Conservation (phyloP, 768 basidiomycete species). For the Russula earlei region DNA sequence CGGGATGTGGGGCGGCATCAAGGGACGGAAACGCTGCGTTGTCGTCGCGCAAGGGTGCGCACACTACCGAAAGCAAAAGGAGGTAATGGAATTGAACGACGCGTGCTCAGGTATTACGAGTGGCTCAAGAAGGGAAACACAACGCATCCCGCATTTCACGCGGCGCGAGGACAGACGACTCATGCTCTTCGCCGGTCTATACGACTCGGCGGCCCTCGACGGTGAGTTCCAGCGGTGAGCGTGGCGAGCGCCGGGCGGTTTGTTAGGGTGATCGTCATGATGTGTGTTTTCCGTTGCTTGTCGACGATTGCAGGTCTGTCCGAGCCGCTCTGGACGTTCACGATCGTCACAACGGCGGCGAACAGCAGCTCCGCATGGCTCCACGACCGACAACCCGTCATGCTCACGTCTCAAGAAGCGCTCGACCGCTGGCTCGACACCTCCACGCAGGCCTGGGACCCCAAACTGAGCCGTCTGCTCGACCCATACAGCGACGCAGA, state of each 20-base stretch:
- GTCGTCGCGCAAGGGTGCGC: constrained; percentile 69
- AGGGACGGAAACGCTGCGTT: constrained; percentile 77
- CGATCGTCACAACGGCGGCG: constrained; percentile 80
- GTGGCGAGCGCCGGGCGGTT: too few species aligned
- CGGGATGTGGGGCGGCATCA: constrained; percentile 81
- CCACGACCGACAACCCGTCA: constrained; percentile 85
- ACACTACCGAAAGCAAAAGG: too few species aligned
- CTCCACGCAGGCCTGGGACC: constrained; percentile 52
- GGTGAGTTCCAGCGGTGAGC: too few species aligned
- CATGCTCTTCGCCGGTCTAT: constrained; percentile 84
- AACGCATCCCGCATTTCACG: constrained; percentile 74
- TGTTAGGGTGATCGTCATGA: too few species aligned
- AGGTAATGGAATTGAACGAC: too few species aligned
- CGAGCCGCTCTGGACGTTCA: constrained; percentile 66
- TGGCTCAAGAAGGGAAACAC: constrained; percentile 82
- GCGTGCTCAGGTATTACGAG: constrained; percentile 69
- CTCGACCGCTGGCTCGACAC: constrained; percentile 76
- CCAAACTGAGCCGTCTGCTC: constrained; percentile 49
- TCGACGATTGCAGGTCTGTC: constrained; percentile 35
- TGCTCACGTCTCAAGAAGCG: constrained; percentile 54
- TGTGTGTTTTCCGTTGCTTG: neutral
- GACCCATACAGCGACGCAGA: constrained; percentile 44
- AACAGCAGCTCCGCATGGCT: constrained; percentile 69
- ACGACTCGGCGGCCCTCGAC: constrained; percentile 62
- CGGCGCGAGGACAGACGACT: constrained; percentile 53